Evolutionary conservation across 1,139 yeast species (phyloP), one percentile per base, ranked within the genome.

Genomic region (Lipomyces yarrowii): DNA sequence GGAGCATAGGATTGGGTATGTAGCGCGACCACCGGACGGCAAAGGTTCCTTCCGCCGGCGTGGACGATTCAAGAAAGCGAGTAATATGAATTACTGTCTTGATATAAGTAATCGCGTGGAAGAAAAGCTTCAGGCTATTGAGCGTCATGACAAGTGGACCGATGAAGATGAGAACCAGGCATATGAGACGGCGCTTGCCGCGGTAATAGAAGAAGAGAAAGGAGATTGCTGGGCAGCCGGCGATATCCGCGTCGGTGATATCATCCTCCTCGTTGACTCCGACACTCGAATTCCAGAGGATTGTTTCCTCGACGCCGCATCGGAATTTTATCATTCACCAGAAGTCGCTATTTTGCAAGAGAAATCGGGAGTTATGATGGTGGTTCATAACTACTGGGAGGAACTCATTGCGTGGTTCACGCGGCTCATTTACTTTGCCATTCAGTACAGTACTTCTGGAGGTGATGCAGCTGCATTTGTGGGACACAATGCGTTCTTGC

Each of bases 251-350:
- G 53, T 68, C 18, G 71, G 71, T 30, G 70, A 68, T 26, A 48
- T 68, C 39, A 68, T 68, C 32, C 56, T 68, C 51, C 59, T 67
- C 46, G 62, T 68, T 48, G 70, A 68, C 42, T 68, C 71, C 18
- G 71, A 68, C 39, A 68, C 71, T n/a, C 59, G 71, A 21, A 65
- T 67, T 3, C 69, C 71, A 6, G 66, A 59, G 33, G 71, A 67
- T 53, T 67, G 71, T 55, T 68, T 68, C 62, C 62, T 68, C 35
- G 71, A 68, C 39, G 71, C 71, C 4, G 71, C 68, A 30, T 67
- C 69, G 15, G 71, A 67, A 52, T 67, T 67, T 55, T 56, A 63
- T 33, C 60, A 67, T 39, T 66, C 70, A 2, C 70, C 71, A 15
- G 69, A 67, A 46, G 67, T 67, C 1, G 71, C 71, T 13, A 68